Base-by-base conservation (phyloP, 139 green algal genomes). In the Asterochloris sp. region DNA sequence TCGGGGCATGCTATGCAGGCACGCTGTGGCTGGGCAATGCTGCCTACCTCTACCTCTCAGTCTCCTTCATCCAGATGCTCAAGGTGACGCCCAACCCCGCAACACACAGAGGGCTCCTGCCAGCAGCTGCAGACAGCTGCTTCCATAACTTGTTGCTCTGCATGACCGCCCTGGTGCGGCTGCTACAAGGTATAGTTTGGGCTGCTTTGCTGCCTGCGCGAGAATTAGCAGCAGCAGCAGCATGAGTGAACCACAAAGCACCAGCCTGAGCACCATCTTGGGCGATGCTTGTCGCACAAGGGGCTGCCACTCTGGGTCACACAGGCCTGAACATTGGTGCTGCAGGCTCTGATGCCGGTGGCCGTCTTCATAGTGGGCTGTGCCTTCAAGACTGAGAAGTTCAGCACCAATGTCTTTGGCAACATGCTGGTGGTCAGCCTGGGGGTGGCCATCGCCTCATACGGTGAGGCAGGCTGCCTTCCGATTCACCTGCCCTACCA, bases 1-100 rank as follows among this genome's bases (percentile, higher is more conserved):
- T 98, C 26, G 94, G 94, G 23, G 88, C 94, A 13, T 94, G 98
- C 64, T 99, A 98, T 86, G 94, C 97, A 19, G 84, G 90, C 38
- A 96, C 88, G 73, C 88, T 99, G 26, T 99, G 97, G 97, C 91
- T 99, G 26, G 94, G 89, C 80, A 99, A 99, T 88, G 95, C 94
- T 0, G 89, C 97, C 4, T 99, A 99, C 93, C 88, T 99, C 8
- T 98, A 99, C 88, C 90, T 99, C 47, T 95, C 88, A 11, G 95
- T 99, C 0, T 97, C 96, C 16, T 99, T 99, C 90, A 98, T 99
- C 64, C 97, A 99, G 84, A 99, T 99, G 97, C 92, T 96, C 64
- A 99, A 99, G 87, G 93, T 91, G 17, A 82, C 92, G 16, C 38
- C 38, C 38, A 94, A n/a, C n/a, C n/a, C 38, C 6, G 38, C 92